phyloP scores from a whole-genome alignment of 2,329 filamentous ascomycete species.

The Trichoderma sp. region DNA sequence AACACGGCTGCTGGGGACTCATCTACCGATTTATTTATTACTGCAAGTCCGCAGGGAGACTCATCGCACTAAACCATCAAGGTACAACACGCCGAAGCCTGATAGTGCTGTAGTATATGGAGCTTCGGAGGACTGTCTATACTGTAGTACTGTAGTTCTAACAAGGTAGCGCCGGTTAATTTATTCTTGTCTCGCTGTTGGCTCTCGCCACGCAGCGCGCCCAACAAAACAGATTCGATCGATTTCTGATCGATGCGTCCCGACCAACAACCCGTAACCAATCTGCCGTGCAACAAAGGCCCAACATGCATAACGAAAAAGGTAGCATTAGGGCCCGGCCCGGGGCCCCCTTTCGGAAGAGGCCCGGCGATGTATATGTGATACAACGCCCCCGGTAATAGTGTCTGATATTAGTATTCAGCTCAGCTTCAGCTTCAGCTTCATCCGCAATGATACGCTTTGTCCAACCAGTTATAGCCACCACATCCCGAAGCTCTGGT shows the following conservation, averaged over 20 bases:
- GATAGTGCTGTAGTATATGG: no score
- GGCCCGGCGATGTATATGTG: not conserved
- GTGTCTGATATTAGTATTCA: not conserved
- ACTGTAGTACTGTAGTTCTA: no score
- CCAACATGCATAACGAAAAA: not conserved
- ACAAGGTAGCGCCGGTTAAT: no score
- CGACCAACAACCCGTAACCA: not conserved
- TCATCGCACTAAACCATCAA: not conserved
- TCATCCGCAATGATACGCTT: not conserved
- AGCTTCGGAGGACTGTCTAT: not conserved
- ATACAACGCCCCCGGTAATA: not conserved
- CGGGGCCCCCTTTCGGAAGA: constrained; percentile 3
- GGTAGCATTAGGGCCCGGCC: not conserved
- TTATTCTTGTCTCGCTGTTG: no score
- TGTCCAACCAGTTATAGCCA: not conserved
- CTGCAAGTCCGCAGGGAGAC: not conserved
- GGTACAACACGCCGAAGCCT: not conserved
- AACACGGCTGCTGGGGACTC: not conserved
- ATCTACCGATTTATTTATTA: not conserved
- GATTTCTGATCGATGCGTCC: not conserved
- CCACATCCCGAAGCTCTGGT: not conserved
- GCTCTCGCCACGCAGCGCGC: not conserved
- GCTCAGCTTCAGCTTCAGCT: not conserved
- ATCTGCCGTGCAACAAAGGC: not conserved
- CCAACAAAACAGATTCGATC: not conserved